These are phyloP conservation scores for Penicillium bovifimosum DNA, from an alignment of 495 filamentous ascomycete species.

Conservation along the genomic window DNA sequence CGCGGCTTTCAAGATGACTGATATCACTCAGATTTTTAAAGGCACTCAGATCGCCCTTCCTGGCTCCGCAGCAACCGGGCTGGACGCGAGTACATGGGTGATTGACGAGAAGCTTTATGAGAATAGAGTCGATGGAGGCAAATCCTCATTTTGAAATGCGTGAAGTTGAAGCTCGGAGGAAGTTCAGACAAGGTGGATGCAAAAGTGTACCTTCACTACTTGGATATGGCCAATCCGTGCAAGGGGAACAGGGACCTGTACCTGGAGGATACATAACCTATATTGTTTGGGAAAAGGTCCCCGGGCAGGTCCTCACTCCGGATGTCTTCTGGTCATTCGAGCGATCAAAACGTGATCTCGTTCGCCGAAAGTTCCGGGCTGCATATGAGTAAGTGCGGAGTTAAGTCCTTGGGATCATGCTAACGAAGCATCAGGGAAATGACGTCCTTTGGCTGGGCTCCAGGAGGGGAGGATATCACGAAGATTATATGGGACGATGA, in stretches of 20 bases:
- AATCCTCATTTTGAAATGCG: not conserved
- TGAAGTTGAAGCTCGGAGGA: not conserved
- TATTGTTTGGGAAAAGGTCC: slow-evolving; percentile 4
- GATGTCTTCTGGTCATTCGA: not conserved
- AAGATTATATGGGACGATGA: slow-evolving; percentile 4
- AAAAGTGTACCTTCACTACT: slow-evolving; percentile 4
- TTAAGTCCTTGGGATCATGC: not conserved
- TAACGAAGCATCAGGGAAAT: slow-evolving; percentile 2
- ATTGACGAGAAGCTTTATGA: slow-evolving; percentile 3
- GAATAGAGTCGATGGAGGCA: slow-evolving; percentile 3
- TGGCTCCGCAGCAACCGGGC: not conserved
- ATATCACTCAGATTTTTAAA: slow-evolving; percentile 1
- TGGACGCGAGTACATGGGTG: slow-evolving; percentile 2
- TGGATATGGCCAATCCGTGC: slow-evolving; percentile 1
- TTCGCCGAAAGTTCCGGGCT: not conserved
- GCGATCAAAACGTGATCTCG: not conserved
- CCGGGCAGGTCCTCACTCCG: not conserved
- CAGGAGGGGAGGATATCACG: slow-evolving; percentile 1
- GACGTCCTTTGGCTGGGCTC: not conserved
- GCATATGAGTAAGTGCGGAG: slow-evolving; percentile 3
- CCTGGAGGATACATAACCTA: slow-evolving; percentile 3
- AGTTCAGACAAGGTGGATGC: slow-evolving; percentile 1
- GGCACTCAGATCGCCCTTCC: slow-evolving; percentile 1
- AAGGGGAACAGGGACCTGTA: slow-evolving; percentile 1
- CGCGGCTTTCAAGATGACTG: slow-evolving; percentile 1